Conservation (phyloP, 306 rosid species). For the Dalbergia oliveri region DNA sequence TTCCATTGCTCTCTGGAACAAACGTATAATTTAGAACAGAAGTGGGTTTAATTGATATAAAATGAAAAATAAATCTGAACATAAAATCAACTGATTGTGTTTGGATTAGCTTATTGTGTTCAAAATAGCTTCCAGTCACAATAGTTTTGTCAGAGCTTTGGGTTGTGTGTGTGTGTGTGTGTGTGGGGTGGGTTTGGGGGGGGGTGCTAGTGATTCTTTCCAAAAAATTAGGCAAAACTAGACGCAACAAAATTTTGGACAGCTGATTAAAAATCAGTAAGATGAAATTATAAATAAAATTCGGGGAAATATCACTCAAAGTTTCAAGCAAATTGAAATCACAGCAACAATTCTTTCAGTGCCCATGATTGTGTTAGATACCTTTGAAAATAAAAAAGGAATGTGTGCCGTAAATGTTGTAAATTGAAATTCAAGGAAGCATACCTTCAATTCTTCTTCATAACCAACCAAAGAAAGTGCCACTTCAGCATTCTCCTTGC, state of each 20-base stretch:
- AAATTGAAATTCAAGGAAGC: conserved; percentile 47
- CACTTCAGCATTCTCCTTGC: conserved; percentile 80
- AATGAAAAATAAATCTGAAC: neutral
- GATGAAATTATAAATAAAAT: conserved; percentile 19
- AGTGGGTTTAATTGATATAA: conserved; percentile 22
- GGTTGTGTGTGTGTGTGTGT: too few species aligned
- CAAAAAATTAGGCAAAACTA: neutral
- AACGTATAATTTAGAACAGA: conserved; percentile 37
- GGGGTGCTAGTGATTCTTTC: neutral
- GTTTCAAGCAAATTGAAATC: conserved; percentile 26
- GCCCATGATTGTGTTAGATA: conserved; percentile 19
- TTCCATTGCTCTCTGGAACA: conserved; percentile 88
- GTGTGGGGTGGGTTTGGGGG: too few species aligned
- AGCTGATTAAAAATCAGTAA: neutral
- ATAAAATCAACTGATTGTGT: neutral
- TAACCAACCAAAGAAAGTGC: conserved; percentile 96
- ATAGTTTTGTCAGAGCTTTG: neutral
- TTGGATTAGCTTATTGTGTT: neutral
- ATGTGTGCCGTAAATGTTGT: conserved; percentile 2
- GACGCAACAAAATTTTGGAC: neutral
- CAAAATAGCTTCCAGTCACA: neutral
- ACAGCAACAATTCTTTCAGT: conserved; percentile 42
- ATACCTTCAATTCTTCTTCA: conserved; percentile 83
- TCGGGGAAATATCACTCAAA: conserved; percentile 8
- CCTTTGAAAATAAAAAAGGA: neutral